Evolutionary conservation across 495 filamentous ascomycete genomes (phyloP), one percentile per base, ranked within the genome.

Genomic region (Penicillium salamii): DNA sequence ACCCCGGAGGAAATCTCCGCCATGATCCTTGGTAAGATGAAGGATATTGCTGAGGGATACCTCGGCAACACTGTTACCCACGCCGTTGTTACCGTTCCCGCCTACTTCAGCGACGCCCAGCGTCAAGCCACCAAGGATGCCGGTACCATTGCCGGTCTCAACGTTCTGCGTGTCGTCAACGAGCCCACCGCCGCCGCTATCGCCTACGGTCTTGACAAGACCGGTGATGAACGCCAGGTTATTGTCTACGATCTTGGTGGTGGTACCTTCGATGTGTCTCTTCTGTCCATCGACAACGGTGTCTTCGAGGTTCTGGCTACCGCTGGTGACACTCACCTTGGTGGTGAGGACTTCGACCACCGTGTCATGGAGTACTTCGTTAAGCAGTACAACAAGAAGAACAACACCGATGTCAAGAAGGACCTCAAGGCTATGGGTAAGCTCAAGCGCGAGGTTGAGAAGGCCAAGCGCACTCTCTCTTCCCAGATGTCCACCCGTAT

Each of bases 281-380:
- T 99, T 58, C 81, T 99, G 33, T 95, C 91, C 32, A 95, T 97
- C 55, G 95, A 99, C 63, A 78, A 92, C 63, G 95, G 95, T 69
- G 90, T 96, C 58, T 99, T 99, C 70, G 95, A 99, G 78, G 95
- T 99, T 56, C 76, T 90, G 72, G 86, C 95, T 71, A 99, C 95
- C 60, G 93, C 93, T 71, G 95, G 95, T 88, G 95, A 99, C 69
- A 97, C 95, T 58, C 95, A 97, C 76, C 84, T 99, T 60, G 95
- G 95, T 83, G 95, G 95, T 84, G 95, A 97, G 74, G 95, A 99
- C 78, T 97, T 99, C 72, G 93, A 99, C 72, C 89, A 97, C 79
- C 87, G 92, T 71, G 83, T 97, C 72, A 95, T 99, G 80, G 89
- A 90, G 76, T 82, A 96, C 84, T 89, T 97, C 70, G 84, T 87